A percentile compares a stretch with the other conserved stretches of the same genome.
Conservation (phyloP, 2,329 filamentous ascomycete species). For the Fusarium austroafricanum region DNA sequence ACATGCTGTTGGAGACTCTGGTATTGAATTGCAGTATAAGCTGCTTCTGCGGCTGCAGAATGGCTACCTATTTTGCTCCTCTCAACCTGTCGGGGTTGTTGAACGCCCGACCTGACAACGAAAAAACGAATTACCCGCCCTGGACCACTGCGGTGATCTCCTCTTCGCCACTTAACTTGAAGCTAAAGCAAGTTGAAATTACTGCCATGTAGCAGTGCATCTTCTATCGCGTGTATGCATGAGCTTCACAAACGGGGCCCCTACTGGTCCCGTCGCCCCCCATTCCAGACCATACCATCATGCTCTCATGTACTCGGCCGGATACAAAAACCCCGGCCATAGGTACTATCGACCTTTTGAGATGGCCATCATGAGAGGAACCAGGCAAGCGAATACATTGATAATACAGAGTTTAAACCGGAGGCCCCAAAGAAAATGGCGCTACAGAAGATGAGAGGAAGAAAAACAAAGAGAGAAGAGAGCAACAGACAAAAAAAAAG, state of each 20-base stretch:
- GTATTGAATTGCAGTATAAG: slow-evolving; percentile 6
- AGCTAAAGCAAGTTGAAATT: slow-evolving; percentile 46
- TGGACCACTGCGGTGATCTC: slow-evolving; percentile 37
- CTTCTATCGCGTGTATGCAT: slow-evolving; percentile 45
- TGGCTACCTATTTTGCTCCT: slow-evolving; percentile 32
- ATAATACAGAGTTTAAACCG: slow-evolving; percentile 21
- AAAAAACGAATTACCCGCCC: slow-evolving; percentile 43
- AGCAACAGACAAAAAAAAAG: neutral
- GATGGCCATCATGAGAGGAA: slow-evolving; percentile 10
- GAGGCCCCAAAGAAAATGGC: slow-evolving; percentile 10
- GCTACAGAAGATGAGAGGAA: neutral
- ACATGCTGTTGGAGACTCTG: slow-evolving; percentile 31
- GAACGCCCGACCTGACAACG: slow-evolving; percentile 31
- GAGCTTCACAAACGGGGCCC: slow-evolving; percentile 40
- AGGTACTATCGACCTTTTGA: slow-evolving; percentile 19
- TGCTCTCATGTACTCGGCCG: slow-evolving; percentile 27
- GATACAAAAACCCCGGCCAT: slow-evolving; percentile 25
- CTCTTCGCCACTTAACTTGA: slow-evolving; percentile 47
- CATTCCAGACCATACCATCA: slow-evolving; percentile 38
- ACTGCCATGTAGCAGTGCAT: slow-evolving; percentile 41
- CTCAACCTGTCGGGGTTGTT: slow-evolving; percentile 32
- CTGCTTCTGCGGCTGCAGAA: slow-evolving; percentile 20
- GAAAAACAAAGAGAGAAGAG: neutral
- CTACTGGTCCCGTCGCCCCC: slow-evolving; percentile 32
- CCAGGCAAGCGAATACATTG: neutral